Percentiles rank a stretch among this genome's conserved stretches.
Evolutionary conservation across 1,284 basidiomycete genomes (phyloP).

Genomic region (Heliocybe sulcata): DNA sequence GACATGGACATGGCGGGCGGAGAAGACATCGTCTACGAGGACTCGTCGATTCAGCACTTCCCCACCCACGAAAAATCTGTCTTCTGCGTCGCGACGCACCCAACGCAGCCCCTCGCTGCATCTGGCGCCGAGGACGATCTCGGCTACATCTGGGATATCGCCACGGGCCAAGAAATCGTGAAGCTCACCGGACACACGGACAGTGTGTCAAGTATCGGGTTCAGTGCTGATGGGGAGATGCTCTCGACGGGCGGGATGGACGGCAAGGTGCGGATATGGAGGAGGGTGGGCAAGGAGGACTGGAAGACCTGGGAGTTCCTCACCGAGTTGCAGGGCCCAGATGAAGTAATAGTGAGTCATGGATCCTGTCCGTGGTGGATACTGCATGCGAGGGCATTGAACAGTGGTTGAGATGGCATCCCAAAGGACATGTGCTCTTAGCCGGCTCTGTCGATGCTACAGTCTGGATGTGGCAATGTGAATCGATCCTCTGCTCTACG

Average conservation of each 20-base stretch:
- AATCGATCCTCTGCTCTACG: slow-evolving; percentile 14
- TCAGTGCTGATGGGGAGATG: slow-evolving; percentile 86
- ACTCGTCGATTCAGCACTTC: slow-evolving; percentile 67
- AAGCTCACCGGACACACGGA: slow-evolving; percentile 90
- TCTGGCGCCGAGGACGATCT: slow-evolving; percentile 96
- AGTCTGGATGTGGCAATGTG: slow-evolving; percentile 98
- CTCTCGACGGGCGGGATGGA: slow-evolving; percentile 98
- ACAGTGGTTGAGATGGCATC: slow-evolving; percentile 96
- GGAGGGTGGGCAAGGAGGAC: slow-evolving; percentile 66
- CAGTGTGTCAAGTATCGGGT: slow-evolving; percentile 78
- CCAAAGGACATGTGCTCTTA: slow-evolving; percentile 83
- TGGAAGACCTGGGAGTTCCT: slow-evolving; percentile 88
- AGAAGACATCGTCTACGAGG: slow-evolving; percentile 40
- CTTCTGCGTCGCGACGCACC: slow-evolving; percentile 83
- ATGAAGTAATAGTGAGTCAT: slow-evolving; percentile 84
- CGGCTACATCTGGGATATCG: slow-evolving; percentile 91
- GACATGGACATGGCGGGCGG: slow-evolving; percentile 32
- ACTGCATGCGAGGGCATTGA: background rate
- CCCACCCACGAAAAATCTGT: slow-evolving; percentile 65
- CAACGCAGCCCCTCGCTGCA: slow-evolving; percentile 77
- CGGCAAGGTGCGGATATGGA: slow-evolving; percentile 89
- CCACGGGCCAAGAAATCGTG: slow-evolving; percentile 74
- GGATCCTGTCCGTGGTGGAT: slow-evolving; percentile 9
- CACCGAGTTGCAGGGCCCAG: slow-evolving; percentile 87
- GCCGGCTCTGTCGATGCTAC: slow-evolving; percentile 93